These are phyloP conservation scores for Crithidia fasciculata DNA, from an alignment of 208 protist genomes.

Conservation along the genomic window DNA sequence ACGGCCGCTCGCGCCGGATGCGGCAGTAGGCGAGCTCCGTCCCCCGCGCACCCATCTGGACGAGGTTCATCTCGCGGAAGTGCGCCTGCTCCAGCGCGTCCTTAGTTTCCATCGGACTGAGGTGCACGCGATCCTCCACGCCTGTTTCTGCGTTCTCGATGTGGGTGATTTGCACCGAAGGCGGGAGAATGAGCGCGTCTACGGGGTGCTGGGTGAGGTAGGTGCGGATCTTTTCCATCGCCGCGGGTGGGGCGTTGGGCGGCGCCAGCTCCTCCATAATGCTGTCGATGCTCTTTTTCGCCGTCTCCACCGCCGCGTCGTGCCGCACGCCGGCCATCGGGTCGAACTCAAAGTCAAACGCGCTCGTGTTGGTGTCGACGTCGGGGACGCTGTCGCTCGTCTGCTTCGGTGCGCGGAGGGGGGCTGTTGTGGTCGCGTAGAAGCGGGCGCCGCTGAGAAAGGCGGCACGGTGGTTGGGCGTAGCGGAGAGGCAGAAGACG, in stretches of 20 bases:
- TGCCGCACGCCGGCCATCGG: slow-evolving; percentile 75
- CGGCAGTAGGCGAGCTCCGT: slow-evolving; percentile 84
- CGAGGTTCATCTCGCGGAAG: slow-evolving; percentile 71
- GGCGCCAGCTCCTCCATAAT: slow-evolving; percentile 70
- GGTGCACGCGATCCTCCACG: slow-evolving; percentile 59
- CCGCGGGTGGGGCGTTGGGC: slow-evolving; percentile 47
- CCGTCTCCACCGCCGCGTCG: slow-evolving; percentile 74
- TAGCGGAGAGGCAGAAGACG: too few species aligned
- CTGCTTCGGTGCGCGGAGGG: slow-evolving; percentile 9
- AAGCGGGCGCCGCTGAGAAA: not conserved
- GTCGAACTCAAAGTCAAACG: slow-evolving; percentile 78
- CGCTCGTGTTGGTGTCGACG: not conserved
- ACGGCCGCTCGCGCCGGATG: slow-evolving; percentile 68
- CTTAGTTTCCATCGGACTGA: slow-evolving; percentile 68
- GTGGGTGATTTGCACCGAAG: slow-evolving; percentile 85
- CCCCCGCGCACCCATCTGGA: slow-evolving; percentile 76
- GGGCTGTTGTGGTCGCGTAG: not conserved
- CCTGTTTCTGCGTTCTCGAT: slow-evolving; percentile 75
- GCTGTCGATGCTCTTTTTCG: slow-evolving; percentile 60
- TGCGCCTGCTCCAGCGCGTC: slow-evolving; percentile 79
- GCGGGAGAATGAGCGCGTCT: slow-evolving; percentile 70
- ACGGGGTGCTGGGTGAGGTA: slow-evolving; percentile 84
- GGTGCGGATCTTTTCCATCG: slow-evolving; percentile 51
- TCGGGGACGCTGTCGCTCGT: not conserved
- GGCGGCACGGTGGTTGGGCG: not conserved